These are phyloP conservation scores for Zygosaccharomyces pseudobailii DNA, from an alignment of 1,139 yeast species.

Conservation along the genomic window DNA sequence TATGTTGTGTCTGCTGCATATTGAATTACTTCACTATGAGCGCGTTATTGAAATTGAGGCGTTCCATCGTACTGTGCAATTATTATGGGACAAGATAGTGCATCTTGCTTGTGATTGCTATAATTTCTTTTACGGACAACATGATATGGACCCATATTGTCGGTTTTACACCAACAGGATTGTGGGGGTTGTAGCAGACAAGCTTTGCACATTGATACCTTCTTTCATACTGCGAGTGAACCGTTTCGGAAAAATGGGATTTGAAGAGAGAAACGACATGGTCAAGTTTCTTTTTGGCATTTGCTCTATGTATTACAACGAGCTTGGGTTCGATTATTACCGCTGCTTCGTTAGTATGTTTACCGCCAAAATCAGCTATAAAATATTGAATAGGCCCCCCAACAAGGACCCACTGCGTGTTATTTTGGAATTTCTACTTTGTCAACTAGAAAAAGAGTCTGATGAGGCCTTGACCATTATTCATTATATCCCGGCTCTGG, in stretches of 20 bases:
- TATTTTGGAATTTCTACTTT: conserved; percentile 22
- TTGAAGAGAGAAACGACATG: conserved; percentile 16
- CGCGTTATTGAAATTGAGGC: conserved; percentile 10
- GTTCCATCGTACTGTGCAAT: conserved; percentile 18
- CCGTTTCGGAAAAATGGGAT: conserved; percentile 13
- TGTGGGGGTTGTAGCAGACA: conserved; percentile 26
- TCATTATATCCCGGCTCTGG: conserved; percentile 7
- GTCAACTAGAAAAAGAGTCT: conserved; percentile 17
- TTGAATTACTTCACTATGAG: conserved; percentile 25
- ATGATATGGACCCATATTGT: conserved; percentile 15
- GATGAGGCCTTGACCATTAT: conserved; percentile 7
- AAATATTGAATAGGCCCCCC: conserved; percentile 22
- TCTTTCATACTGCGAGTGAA: conserved; percentile 24
- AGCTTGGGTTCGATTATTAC: conserved; percentile 29
- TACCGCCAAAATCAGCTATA: conserved; percentile 27
- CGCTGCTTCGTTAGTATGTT: conserved; percentile 31
- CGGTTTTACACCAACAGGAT: conserved; percentile 28
- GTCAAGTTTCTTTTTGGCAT: conserved; percentile 21
- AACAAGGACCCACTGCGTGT: conserved; percentile 26
- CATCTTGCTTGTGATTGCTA: conserved; percentile 20
- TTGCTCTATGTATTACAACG: conserved; percentile 29
- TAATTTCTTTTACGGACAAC: conserved; percentile 17
- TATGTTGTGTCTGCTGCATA: conserved; percentile 21
- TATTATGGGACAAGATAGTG: conserved; percentile 23
- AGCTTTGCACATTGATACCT: conserved; percentile 25